Conservation (phyloP, 192 early-diverging fungal genomes). For the Phlyctochytrium arcticum region DNA sequence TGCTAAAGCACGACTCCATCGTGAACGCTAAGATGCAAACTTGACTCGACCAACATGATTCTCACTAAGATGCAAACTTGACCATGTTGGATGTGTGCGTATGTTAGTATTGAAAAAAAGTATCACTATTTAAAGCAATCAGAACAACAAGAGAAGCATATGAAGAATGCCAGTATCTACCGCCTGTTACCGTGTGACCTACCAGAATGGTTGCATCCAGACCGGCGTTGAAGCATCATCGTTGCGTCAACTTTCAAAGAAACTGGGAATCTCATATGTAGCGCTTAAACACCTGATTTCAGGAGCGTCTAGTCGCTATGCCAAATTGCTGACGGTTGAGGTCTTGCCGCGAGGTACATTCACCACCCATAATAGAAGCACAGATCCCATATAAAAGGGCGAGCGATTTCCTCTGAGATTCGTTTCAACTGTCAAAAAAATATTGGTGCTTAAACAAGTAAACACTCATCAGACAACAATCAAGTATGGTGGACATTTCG, state of each 20-base stretch:
- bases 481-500: not conserved
- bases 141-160: not conserved
- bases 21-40: too few species aligned
- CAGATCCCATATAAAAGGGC: too few species aligned
- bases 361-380: not conserved
- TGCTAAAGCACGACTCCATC: too few species aligned
- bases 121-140: not conserved
- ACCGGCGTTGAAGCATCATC: not conserved
- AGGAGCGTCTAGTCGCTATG: not conserved
- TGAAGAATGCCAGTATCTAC: not conserved
- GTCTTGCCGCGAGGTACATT: not conserved
- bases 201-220: not conserved
- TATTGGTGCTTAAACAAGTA: too few species aligned
- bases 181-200: not conserved
- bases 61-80: too few species aligned
- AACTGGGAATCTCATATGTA: not conserved
- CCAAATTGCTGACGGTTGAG: not conserved
- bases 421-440: not conserved
- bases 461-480: not conserved
- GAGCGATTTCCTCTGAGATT: too few species aligned
- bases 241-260: not conserved
- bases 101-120: too few species aligned
- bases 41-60: too few species aligned
- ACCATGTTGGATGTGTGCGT: too few species aligned
- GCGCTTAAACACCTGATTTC: not conserved